Evolutionary conservation across 1,284 basidiomycete genomes (phyloP).

Genomic region (Malassezia globosa): DNA sequence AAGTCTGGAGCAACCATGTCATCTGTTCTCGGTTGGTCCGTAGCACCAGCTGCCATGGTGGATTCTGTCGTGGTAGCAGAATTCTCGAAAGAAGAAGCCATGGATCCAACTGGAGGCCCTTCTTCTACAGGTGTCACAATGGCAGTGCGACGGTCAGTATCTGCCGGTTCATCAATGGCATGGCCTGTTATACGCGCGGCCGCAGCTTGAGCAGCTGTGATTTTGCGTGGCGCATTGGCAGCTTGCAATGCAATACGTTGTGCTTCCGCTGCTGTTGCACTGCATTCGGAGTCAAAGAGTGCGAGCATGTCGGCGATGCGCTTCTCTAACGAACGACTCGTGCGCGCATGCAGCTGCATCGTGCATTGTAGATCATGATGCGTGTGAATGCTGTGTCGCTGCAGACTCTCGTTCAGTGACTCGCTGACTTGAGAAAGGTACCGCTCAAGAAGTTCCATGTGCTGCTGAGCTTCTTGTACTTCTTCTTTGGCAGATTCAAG

Average conservation of each 20-base stretch:
- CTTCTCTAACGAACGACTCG: neutral
- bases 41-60: neutral
- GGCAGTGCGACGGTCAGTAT: too few species aligned
- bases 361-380: slow-evolving; percentile 35
- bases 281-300: slow-evolving; percentile 1
- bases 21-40: neutral
- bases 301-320: slow-evolving; percentile 10
- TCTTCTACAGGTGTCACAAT: neutral
- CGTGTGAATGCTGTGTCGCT: slow-evolving; percentile 31
- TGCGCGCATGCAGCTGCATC: slow-evolving; percentile 26
- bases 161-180: neutral
- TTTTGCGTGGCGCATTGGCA: slow-evolving; percentile 4
- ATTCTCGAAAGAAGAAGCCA: neutral
- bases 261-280: slow-evolving; percentile 3
- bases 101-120: too few species aligned
- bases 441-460: slow-evolving; percentile 24
- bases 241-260: neutral
- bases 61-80: neutral
- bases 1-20: too few species aligned
- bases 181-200: slow-evolving; percentile 5
- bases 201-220: slow-evolving; percentile 12
- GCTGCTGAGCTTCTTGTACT: slow-evolving; percentile 32
- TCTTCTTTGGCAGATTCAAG: slow-evolving; percentile 34
- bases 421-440: slow-evolving; percentile 24
- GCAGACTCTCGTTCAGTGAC: slow-evolving; percentile 26